phyloP scores from a whole-genome alignment of 108 stramenopile genomes.

The Epithemia pelagica region DNA sequence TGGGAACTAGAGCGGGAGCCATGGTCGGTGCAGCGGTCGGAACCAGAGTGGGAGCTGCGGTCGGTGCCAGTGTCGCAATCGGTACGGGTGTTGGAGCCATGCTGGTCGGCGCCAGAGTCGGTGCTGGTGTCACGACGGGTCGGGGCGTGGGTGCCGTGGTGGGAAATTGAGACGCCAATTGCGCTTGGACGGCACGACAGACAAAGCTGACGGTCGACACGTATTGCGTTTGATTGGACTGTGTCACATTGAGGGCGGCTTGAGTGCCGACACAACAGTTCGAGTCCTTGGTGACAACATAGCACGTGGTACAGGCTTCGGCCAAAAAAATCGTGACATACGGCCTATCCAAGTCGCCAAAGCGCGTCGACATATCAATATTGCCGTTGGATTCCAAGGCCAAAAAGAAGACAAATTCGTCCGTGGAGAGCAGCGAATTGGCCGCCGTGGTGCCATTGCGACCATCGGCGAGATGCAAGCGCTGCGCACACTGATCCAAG shows the following conservation, averaged over 20 bases:
- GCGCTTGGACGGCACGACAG: not conserved
- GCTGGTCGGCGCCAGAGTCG: not conserved
- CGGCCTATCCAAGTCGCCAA: not conserved
- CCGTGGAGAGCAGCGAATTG: not conserved
- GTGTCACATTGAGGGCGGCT: not conserved
- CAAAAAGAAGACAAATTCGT: not conserved
- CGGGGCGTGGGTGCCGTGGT: not conserved
- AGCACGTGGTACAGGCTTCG: conserved; percentile 6
- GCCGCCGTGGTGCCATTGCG: too few species aligned
- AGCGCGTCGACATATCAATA: not conserved
- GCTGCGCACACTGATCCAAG: not conserved
- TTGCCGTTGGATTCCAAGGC: not conserved
- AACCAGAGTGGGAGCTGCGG: not conserved
- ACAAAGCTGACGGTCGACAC: not conserved
- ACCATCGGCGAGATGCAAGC: not conserved
- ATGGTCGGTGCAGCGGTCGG: not conserved
- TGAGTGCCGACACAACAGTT: conserved; percentile 1
- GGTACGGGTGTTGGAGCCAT: not conserved
- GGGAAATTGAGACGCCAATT: not conserved
- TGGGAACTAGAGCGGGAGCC: not conserved
- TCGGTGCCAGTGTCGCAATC: not conserved
- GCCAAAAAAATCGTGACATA: not conserved
- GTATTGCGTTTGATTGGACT: not conserved
- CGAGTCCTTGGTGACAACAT: not conserved
- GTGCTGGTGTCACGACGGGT: not conserved